Evolutionary conservation across 2,329 filamentous ascomycete genomes (phyloP).

Genomic region (Penicillium expansum): DNA sequence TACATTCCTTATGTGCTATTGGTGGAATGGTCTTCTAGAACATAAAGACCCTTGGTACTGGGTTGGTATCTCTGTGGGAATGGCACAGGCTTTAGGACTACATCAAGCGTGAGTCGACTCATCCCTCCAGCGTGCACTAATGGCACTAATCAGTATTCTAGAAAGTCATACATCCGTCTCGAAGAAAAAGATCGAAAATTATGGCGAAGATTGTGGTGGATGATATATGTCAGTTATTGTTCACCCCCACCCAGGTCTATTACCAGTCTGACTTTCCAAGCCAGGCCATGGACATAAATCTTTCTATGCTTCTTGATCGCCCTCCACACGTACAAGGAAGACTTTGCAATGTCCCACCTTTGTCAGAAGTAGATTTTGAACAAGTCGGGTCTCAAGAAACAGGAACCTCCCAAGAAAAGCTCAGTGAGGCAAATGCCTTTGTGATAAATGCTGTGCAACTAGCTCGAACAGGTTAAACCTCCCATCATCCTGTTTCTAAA

Average conservation of each 20-base stretch:
- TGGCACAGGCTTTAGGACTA: conserved; percentile 27
- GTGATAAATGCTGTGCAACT: conserved; percentile 13
- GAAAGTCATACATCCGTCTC: conserved; percentile 15
- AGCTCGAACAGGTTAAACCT: conserved; percentile 13
- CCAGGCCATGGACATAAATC: conserved; percentile 18
- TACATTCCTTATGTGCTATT: conserved; percentile 25
- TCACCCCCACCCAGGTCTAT: too few relatives aligned
- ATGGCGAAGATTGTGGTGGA: conserved; percentile 25
- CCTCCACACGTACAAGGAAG: conserved; percentile 23
- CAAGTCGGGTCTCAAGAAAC: neutral
- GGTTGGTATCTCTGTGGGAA: conserved; percentile 23
- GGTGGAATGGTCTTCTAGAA: conserved; percentile 28
- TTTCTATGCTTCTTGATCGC: conserved; percentile 24
- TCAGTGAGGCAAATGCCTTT: conserved; percentile 4
- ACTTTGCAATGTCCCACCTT: conserved; percentile 20
- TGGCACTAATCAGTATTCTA: conserved; percentile 5
- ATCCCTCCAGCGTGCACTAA: neutral
- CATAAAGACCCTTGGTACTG: conserved; percentile 31
- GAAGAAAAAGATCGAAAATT: conserved; percentile 12
- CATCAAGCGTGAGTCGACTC: conserved; percentile 22
- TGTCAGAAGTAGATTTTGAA: conserved; percentile 20
- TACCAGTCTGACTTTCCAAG: neutral
- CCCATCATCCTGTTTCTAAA: neutral
- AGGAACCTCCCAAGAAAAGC: neutral
- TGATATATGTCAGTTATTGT: conserved; percentile 16